These are phyloP conservation scores for Colletotrichum paranaense DNA, from an alignment of 2,329 filamentous ascomycete genomes.

Conservation along the genomic window DNA sequence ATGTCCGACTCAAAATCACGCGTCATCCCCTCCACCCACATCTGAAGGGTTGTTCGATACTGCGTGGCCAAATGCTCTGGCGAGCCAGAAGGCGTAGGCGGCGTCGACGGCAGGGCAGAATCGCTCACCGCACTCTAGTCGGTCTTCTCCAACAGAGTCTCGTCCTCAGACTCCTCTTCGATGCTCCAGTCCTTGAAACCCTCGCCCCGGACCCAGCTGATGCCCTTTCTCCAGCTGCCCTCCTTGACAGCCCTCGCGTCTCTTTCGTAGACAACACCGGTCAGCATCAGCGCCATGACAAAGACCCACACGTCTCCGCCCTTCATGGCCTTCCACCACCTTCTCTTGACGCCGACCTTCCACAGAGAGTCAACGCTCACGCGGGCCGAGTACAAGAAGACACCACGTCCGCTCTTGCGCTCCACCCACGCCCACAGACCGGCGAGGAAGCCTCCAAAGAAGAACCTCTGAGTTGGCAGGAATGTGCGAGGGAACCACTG, in stretches of 20 bases:
- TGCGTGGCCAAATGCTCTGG: too few species aligned
- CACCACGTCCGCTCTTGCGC: conserved; percentile 69
- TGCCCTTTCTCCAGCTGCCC: conserved; percentile 73
- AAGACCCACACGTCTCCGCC: conserved; percentile 90
- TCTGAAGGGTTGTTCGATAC: neutral
- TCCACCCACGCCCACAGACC: conserved; percentile 89
- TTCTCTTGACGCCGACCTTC: conserved; percentile 92
- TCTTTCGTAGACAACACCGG: conserved; percentile 82
- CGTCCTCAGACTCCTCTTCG: conserved; percentile 62
- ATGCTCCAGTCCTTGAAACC: conserved; percentile 77
- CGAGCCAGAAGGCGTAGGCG: neutral
- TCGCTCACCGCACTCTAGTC: neutral
- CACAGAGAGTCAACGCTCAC: conserved; percentile 85
- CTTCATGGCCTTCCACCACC: conserved; percentile 86
- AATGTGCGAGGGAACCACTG: conserved; percentile 78
- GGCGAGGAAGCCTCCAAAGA: conserved; percentile 86
- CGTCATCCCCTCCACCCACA: neutral
- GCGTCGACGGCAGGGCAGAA: neutral
- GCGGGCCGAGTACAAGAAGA: conserved; percentile 84
- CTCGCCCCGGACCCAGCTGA: conserved; percentile 80
- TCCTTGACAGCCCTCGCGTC: conserved; percentile 77
- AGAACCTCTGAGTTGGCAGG: conserved; percentile 87
- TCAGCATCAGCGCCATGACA: conserved; percentile 79
- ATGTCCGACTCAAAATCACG: neutral
- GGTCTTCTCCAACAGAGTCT: conserved; percentile 27